Conservation (phyloP, 1,139 yeast genomes). For the Pneumocystis oryctolagi region DNA sequence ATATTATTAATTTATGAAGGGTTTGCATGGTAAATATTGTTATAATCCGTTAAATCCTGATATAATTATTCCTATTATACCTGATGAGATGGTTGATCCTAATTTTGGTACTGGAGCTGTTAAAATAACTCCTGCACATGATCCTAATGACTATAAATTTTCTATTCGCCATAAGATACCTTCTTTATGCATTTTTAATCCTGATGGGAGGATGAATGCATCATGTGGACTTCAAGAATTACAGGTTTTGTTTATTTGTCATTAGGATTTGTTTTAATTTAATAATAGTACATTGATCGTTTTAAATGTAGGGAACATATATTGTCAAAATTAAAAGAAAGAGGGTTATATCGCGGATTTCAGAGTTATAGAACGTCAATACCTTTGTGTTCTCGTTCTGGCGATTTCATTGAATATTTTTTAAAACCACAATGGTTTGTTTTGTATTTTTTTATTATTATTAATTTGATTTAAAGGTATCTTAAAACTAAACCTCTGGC, state of each 20-base stretch:
- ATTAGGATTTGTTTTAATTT: background rate
- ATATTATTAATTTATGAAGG: background rate
- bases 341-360: background rate
- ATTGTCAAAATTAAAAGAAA: background rate
- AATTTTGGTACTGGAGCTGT: conserved; percentile 13
- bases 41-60: conserved; percentile 8
- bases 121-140: conserved; percentile 13
- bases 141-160: conserved; percentile 9
- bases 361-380: conserved; percentile 4
- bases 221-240: conserved; percentile 4
- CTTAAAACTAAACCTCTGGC: conserved; percentile 9
- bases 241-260: background rate
- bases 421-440: conserved; percentile 12
- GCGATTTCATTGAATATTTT: conserved; percentile 10
- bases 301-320: conserved; percentile 4
- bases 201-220: conserved; percentile 6
- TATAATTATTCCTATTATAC: conserved; percentile 6
- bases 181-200: conserved; percentile 2
- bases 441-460: background rate
- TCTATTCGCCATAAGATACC: conserved; percentile 8
- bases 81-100: conserved; percentile 10
- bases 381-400: conserved; percentile 12
- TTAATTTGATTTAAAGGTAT: conserved; percentile 1
- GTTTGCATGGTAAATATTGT: conserved; percentile 5
- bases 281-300: conserved; percentile 8